Evolutionary conservation across 805 yeast species (phyloP), one percentile per base, ranked within the genome.

Genomic region (Hanseniaspora valbyensis): DNA sequence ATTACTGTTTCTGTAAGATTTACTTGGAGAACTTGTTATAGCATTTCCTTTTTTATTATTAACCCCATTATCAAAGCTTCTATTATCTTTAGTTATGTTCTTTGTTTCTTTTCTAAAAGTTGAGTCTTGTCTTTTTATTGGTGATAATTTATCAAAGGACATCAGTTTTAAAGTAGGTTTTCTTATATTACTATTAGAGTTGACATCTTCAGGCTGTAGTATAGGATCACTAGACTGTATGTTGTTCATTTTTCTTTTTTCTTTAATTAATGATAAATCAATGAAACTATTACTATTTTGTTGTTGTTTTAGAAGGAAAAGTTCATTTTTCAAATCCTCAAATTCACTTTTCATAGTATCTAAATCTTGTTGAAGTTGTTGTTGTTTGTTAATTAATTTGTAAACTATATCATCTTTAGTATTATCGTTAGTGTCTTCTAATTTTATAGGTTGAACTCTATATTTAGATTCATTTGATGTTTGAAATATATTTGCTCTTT

Each of bases 161-260:
- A 33, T 29, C 14, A 6, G 22, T 16, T 32, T 30, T 12, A 40
- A 19, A n/a, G n/a, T 18, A 2, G 21, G 28, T 13, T 36, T 39
- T 16, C 36, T 41, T 16, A 19, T 49, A 26, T 49, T 41, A 24
- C 38, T 29, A 30, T 42, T 42, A 2, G 3, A 7, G 2, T 10
- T 18, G 12, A 13, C 7, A 1, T 49, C 51, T 3, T 40, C 41
- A 30, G 24, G 16, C 7, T 18, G 26, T 3, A 48, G 6, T 19
- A 39, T 5, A 2, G 44, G 50, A 24, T 45, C 50, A 19, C 50
- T 45, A 1, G 49, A 44, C n/a, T 44, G 49, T 1, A 45, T 38
- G 12, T 45, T 45, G 26, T 45, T 45, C 18, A 45, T 45, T 18
- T 45, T 45, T 45, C 50, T 45, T 32, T 45, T 45, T 21, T 45